Conservation (phyloP, 495 filamentous ascomycete species). For the Podospora australis region DNA sequence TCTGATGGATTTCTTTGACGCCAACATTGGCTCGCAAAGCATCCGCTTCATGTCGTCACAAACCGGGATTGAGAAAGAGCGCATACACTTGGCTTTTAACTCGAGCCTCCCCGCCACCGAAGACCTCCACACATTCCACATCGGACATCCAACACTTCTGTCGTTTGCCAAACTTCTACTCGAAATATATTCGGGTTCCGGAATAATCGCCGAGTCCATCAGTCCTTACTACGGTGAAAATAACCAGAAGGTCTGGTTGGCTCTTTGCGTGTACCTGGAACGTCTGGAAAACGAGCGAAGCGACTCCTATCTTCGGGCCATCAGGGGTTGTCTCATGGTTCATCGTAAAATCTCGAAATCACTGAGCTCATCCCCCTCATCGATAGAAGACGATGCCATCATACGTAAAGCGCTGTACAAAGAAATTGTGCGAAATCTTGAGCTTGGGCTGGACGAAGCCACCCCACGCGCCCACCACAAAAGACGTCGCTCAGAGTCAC, state of each 20-base stretch:
- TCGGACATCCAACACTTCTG: slow-evolving; percentile 7
- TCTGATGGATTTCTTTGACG: slow-evolving; percentile 13
- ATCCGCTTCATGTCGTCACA: background rate
- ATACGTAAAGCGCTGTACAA: background rate
- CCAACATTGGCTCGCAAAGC: background rate
- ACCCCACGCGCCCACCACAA: background rate
- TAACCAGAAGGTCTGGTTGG: background rate
- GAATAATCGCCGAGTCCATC: background rate
- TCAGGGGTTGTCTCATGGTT: slow-evolving; percentile 3
- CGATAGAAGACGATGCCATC: background rate
- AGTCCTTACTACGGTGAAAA: background rate
- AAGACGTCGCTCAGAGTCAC: background rate
- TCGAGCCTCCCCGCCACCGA: background rate
- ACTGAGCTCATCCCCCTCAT: background rate
- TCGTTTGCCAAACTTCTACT: slow-evolving; percentile 9
- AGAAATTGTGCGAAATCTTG: background rate
- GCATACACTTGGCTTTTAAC: background rate
- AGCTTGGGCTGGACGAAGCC: background rate
- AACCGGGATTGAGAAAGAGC: background rate
- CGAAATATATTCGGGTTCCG: background rate
- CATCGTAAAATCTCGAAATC: background rate
- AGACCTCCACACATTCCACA: background rate
- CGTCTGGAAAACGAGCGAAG: background rate
- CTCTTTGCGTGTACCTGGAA: background rate
- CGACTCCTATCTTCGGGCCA: background rate